Percentiles rank a stretch among this genome's conserved stretches.
Conservation (phyloP, 1,284 basidiomycete genomes). For the Hymenochaete sp. region DNA sequence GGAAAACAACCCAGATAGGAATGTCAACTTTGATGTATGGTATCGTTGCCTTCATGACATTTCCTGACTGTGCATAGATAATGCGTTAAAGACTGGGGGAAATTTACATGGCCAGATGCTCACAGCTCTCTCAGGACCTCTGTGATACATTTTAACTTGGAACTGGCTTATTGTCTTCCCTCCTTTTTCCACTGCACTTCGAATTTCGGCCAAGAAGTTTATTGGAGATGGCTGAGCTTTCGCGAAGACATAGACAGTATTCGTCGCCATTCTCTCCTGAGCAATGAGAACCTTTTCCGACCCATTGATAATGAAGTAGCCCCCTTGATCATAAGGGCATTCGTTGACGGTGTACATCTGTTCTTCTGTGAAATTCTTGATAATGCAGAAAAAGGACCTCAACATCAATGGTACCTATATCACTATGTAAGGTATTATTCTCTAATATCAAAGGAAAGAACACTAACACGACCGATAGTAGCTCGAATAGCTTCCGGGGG, state of each 20-base stretch:
- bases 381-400: slow-evolving; percentile 90
- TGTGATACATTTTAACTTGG: slow-evolving; percentile 95
- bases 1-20: slow-evolving; percentile 98
- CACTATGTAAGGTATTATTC: slow-evolving; percentile 14
- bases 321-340: slow-evolving; percentile 96
- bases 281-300: slow-evolving; percentile 99
- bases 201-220: slow-evolving; percentile 94
- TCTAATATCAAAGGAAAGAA: not conserved
- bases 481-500: not conserved
- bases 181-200: slow-evolving; percentile 96
- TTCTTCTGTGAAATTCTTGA: slow-evolving; percentile 71
- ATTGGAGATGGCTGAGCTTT: slow-evolving; percentile 96
- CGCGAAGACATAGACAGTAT: slow-evolving; percentile 99
- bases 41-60: slow-evolving; percentile 95
- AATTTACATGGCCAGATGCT: slow-evolving; percentile 26
- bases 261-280: slow-evolving; percentile 98
- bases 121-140: slow-evolving; percentile 80
- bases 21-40: slow-evolving; percentile 99
- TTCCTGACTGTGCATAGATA: slow-evolving; percentile 52
- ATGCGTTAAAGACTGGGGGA: not conserved
- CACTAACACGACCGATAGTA: slow-evolving; percentile 5
- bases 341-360: slow-evolving; percentile 90
- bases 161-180: slow-evolving; percentile 98
- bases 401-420: slow-evolving; percentile 94
- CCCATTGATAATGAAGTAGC: slow-evolving; percentile 99